Conservation (phyloP, 306 rosid genomes). For the Phaseolus lunatus region DNA sequence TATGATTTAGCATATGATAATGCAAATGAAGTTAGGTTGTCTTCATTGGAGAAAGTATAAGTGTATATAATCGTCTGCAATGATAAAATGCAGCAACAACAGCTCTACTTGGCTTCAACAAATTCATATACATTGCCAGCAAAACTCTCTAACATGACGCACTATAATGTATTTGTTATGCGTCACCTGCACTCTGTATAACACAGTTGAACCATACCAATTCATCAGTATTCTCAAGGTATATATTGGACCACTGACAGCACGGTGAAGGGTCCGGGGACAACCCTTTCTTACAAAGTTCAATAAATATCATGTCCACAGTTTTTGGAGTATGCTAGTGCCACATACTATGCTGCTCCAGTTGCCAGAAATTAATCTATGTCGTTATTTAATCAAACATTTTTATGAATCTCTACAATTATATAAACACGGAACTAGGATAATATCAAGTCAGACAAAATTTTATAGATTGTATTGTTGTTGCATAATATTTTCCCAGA, state of each 20-base stretch:
- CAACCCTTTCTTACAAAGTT: conserved; percentile 3
- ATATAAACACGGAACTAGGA: too few relatives aligned
- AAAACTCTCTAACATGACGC: background rate
- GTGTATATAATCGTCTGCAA: background rate
- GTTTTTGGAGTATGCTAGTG: background rate
- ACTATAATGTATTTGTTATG: background rate
- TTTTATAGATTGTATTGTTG: too few relatives aligned
- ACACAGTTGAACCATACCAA: background rate
- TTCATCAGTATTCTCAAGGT: background rate
- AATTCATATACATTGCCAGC: background rate
- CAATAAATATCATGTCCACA: conserved; percentile 30
- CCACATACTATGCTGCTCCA: too few relatives aligned
- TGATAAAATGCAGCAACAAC: background rate
- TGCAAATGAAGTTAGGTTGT: background rate
- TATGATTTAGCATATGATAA: background rate
- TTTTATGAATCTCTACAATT: too few relatives aligned
- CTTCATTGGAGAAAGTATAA: too few relatives aligned
- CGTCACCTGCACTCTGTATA: background rate
- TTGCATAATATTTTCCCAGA: too few relatives aligned
- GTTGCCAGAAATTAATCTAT: too few relatives aligned
- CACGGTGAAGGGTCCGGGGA: background rate
- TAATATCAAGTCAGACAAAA: too few relatives aligned
- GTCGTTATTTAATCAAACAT: too few relatives aligned
- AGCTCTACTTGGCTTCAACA: background rate
- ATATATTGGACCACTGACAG: conserved; percentile 28